phyloP scores from a whole-genome alignment of 2,329 filamentous ascomycete genomes.

The Pyrenophora seminiperda region DNA sequence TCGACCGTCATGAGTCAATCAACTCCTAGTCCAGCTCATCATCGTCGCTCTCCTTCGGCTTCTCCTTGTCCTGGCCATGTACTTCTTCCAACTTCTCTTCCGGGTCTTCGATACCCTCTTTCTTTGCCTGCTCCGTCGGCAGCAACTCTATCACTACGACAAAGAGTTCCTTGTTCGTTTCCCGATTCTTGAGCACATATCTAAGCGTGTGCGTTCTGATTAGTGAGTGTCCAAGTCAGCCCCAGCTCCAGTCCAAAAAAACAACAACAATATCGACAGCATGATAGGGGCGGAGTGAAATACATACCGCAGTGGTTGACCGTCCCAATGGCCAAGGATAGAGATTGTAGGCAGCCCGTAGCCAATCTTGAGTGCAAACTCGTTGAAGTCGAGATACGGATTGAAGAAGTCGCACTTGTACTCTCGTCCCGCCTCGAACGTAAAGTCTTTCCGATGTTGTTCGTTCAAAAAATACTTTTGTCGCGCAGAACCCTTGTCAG shows the following conservation, averaged over 20 bases:
- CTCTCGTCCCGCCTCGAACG: slow-evolving; percentile 65
- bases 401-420: slow-evolving; percentile 83
- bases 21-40: slow-evolving; percentile 24
- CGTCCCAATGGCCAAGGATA: slow-evolving; percentile 80
- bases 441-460: slow-evolving; percentile 60
- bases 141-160: slow-evolving; percentile 81
- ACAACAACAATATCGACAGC: no score
- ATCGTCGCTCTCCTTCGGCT: slow-evolving; percentile 24
- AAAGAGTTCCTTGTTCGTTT: slow-evolving; percentile 75
- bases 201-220: slow-evolving; percentile 80
- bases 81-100: slow-evolving; percentile 34
- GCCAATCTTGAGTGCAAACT: slow-evolving; percentile 66
- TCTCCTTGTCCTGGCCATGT: slow-evolving; percentile 19
- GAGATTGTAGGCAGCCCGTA: slow-evolving; percentile 70
- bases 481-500: slow-evolving; percentile 51
- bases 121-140: slow-evolving; percentile 62
- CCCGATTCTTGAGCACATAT: slow-evolving; percentile 86
- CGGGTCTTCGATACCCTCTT: slow-evolving; percentile 27
- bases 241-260: slow-evolving; percentile 8
- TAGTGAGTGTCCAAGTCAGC: slow-evolving; percentile 29
- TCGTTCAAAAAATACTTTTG: slow-evolving; percentile 67
- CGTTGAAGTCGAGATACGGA: slow-evolving; percentile 86
- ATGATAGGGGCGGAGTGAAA: background rate
- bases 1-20: background rate
- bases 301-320: slow-evolving; percentile 71